Conservation (phyloP, 495 filamentous ascomycete genomes). For the Lasiosphaeria hispida region DNA sequence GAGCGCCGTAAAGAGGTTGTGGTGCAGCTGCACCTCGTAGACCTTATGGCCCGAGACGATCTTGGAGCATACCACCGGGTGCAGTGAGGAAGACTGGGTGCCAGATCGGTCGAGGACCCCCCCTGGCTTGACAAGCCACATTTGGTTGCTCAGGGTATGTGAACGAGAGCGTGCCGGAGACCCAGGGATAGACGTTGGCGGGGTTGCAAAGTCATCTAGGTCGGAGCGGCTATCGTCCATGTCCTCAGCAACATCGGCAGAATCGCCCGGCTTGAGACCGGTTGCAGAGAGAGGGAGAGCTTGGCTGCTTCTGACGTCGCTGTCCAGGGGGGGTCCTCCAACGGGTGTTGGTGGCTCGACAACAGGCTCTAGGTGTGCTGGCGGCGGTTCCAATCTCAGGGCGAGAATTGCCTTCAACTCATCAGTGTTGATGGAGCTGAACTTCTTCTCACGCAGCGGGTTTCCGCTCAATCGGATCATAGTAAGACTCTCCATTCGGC, state of each 20-base stretch:
- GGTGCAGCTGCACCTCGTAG: constrained; percentile 61
- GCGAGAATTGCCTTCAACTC: constrained; percentile 77
- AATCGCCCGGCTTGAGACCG: background rate
- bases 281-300: background rate
- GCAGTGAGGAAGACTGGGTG: constrained; percentile 54
- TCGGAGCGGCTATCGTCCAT: constrained; percentile 55
- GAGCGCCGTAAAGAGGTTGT: constrained; percentile 70
- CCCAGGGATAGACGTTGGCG: constrained; percentile 48
- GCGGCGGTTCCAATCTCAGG: constrained; percentile 61
- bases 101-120: constrained; percentile 73
- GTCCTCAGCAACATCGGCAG: constrained; percentile 28
- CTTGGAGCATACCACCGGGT: constrained; percentile 51
- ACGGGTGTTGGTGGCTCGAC: background rate
- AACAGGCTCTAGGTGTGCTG: constrained; percentile 22
- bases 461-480: constrained; percentile 78
- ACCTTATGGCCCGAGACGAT: constrained; percentile 47
- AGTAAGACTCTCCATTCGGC: constrained; percentile 72
- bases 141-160: constrained; percentile 38
- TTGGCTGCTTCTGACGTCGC: background rate
- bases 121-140: constrained; percentile 65
- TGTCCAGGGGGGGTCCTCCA: background rate
- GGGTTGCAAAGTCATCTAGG: constrained; percentile 64
- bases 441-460: constrained; percentile 81
- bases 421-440: constrained; percentile 73
- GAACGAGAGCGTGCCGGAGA: constrained; percentile 44